These are phyloP conservation scores for Eutrema yunnanense DNA, from an alignment of 345 rosid genomes.

Conservation along the genomic window DNA sequence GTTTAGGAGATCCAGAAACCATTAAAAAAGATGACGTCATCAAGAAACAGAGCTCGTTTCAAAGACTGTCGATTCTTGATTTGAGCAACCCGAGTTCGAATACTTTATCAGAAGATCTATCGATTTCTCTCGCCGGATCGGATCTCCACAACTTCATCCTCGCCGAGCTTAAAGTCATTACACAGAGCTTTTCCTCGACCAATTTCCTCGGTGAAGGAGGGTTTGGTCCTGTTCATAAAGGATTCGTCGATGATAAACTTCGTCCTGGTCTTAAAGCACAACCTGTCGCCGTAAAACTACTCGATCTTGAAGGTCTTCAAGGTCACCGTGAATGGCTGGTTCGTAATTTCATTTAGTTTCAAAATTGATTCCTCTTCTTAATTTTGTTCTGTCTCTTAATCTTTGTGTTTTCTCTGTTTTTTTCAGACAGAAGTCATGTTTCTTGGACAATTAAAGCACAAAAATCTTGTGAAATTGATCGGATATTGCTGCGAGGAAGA, in stretches of 20 bases:
- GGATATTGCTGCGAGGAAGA: constrained; percentile 93
- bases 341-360: constrained; percentile 5
- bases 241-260: constrained; percentile 81
- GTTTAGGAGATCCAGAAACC: constrained; percentile 36
- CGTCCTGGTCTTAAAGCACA: constrained; percentile 77
- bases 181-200: constrained; percentile 62
- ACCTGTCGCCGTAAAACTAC: constrained; percentile 80
- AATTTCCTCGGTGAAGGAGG: constrained; percentile 90
- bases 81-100: constrained; percentile 61
- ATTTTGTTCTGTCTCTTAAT: neutral
- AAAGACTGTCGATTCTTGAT: constrained; percentile 54
- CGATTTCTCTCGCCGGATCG: constrained; percentile 71
- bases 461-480: constrained; percentile 75
- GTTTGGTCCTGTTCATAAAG: constrained; percentile 86
- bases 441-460: constrained; percentile 72
- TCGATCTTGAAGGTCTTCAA: constrained; percentile 79
- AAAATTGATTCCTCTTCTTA: neutral
- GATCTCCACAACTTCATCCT: constrained; percentile 64
- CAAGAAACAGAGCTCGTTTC: constrained; percentile 53
- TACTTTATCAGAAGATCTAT: constrained; percentile 60
- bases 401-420: neutral
- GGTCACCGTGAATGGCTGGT: constrained; percentile 97
- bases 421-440: constrained; percentile 79
- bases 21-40: constrained; percentile 28
- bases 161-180: constrained; percentile 68